Base-by-base conservation (phyloP, 2,329 filamentous ascomycete species). In the Xylariaceae sp. region DNA sequence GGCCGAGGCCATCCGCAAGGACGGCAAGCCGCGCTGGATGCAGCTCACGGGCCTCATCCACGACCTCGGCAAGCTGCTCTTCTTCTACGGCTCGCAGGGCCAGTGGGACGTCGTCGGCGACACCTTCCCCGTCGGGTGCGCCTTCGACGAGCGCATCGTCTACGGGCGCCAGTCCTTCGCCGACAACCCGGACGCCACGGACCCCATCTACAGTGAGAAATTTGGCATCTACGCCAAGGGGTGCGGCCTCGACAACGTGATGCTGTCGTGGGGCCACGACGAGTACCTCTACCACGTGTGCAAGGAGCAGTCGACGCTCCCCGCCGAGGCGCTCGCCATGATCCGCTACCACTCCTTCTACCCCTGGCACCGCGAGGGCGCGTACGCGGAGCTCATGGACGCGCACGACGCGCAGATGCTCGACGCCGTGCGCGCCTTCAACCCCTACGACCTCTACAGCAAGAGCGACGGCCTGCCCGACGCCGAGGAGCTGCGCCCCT, bases 41-140 rank as follows among this genome's bases (percentile, higher is more conserved):
- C 81, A 87, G 63, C 61, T 87, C 18, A 81, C 77, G 0, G 83
- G 83, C 5, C 68, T 89, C 16, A 80, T 88, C 56, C 83, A 89
- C 60, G 83, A 88, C 53, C 68, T 88, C 1, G 83, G 83, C 57
- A 89, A 88, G 63, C 72, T 89, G 9, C 73, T 87, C 43, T 84
- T 80, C 67, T 84, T 87, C 64, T 83, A 83, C 63, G 83, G 77
- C 40, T 85, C 83, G n/a, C 66, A 81, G 51, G 87, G 87, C 32
- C 88, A 94, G 63, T 94, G 88, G 88, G 87, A 93, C 53, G 87
- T 94, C 3, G 88, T 94, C 17, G 88, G 88, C 37, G 83, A 89
- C 59, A 88, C 83, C 1, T 88, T 89, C 61, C 80, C 82, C 29
- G 80, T 88, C 26, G 83, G 83, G 49, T 86, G 81, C 57, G 73